These are phyloP conservation scores for Keithomyces neogunnii DNA, from an alignment of 2,329 filamentous ascomycete genomes.

Conservation along the genomic window DNA sequence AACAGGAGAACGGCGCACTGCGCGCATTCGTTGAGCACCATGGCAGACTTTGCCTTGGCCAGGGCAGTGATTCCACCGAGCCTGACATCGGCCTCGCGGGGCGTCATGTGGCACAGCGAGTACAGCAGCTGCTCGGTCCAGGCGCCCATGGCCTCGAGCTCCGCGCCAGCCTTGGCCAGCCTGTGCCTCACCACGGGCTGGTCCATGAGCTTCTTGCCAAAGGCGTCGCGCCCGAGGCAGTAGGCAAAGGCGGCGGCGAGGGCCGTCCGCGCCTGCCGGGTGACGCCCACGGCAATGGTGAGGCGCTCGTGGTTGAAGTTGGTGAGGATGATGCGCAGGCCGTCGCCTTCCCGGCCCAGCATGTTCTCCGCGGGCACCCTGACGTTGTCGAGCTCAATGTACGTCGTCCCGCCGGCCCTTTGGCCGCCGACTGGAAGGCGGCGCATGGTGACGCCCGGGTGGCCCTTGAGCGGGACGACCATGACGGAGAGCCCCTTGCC, in stretches of 20 bases:
- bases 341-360: slow-evolving; percentile 43
- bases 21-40: slow-evolving; percentile 44
- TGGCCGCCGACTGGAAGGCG: slow-evolving; percentile 57
- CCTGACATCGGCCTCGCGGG: slow-evolving; percentile 21
- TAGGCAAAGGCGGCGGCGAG: slow-evolving; percentile 43
- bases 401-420: slow-evolving; percentile 52
- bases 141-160: slow-evolving; percentile 52
- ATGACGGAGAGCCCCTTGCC: slow-evolving; percentile 46
- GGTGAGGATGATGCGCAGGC: slow-evolving; percentile 48
- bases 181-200: slow-evolving; percentile 53
- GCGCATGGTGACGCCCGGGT: slow-evolving; percentile 38
- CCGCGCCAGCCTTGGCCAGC: slow-evolving; percentile 46
- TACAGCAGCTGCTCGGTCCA: slow-evolving; percentile 55
- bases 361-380: slow-evolving; percentile 32
- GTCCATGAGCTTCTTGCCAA: slow-evolving; percentile 47
- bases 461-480: slow-evolving; percentile 48
- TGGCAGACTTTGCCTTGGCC: slow-evolving; percentile 39
- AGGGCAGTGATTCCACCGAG: slow-evolving; percentile 22
- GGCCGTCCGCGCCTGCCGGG: slow-evolving; percentile 48
- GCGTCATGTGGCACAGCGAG: slow-evolving; percentile 36
- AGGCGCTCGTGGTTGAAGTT: slow-evolving; percentile 54
- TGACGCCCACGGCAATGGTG: slow-evolving; percentile 46
- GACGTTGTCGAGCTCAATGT: slow-evolving; percentile 47
- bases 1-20: slow-evolving; percentile 45
- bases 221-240: slow-evolving; percentile 44